Base-by-base conservation (phyloP, 345 rosid species). In the Brassica incana region DNA sequence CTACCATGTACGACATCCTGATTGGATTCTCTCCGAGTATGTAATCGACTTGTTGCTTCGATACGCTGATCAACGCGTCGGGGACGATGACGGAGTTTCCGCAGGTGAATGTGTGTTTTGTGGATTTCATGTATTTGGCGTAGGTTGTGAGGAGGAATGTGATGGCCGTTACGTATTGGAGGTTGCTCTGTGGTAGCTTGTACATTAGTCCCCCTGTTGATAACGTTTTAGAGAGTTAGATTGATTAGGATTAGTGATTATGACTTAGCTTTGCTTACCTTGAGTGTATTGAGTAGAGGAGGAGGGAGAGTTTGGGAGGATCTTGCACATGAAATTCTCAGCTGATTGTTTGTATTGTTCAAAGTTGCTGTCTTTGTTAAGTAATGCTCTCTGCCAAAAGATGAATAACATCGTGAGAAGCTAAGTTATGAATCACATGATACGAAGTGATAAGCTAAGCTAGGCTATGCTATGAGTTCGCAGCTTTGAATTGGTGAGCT, bases 91-190 rank as follows among this genome's bases (percentile, higher is more conserved):
- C 73, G 11, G 86, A 85, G 78, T 38, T 89, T 7, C 97, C 97
- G 52, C 99, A 95, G 78, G 78, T 81, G 82, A 95, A 91, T 0
- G 88, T 85, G 32, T 87, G 89, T 10, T 65, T 82, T 5, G 84
- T 73, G 3, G 89, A 50, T 83, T 85, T 87, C 95, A 92, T 88
- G 88, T 94, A 92, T 77, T 92, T 94, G 16, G 91, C 94, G 78
- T 94, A 94, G 10, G 97, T 92, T 0, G 97, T 89, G 68, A 94
- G 90, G 79, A 92, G 81, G 83, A 86, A 94, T 59, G 97, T 71
- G 80, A 92, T 91, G 66, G 97, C 86, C 9, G 95, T 88, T 14
- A 94, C 99, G 74, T 94, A 92, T 78, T 92, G 99, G 6, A 94
- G 95, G 66, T 92, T 94, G 76, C 91, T 91, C 62, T 79, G 72